Base-by-base conservation (phyloP, 1,284 basidiomycete species). In the Veloboletus limbatus region DNA sequence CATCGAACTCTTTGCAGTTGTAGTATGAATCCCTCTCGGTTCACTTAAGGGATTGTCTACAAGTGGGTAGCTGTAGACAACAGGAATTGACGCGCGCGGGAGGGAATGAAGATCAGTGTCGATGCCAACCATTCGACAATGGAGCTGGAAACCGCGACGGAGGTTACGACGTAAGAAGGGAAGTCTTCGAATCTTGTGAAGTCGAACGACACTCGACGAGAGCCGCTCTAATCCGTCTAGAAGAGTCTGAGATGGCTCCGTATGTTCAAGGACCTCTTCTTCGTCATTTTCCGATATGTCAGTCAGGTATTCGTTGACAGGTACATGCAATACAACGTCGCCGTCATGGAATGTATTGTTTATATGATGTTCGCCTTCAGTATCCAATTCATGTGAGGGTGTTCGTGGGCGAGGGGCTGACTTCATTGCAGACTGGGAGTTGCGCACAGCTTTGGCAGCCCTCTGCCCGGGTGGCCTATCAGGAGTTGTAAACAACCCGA, bases 91-190 rank as follows among this genome's bases (percentile, higher is more conserved):
- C 10, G 32, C 36, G 11, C n/a, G 36, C 1, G 62, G 61, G 6
- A 52, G 54, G 6, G 42, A 38, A 27, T 25, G 47, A 30, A 47
- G 40, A 40, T 35, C 40, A 10, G 43, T 49, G 17, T 52, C 48
- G 32, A 65, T 49, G 28, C 59, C 60, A 20, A 43, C 40, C 21
- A 26, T 42, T 28, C 40, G 44, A 36, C 56, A 82, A 22, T 65
- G 66, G 26, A 52, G 34, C 6, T 51, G 46, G 52, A 82, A 82
- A 2, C 77, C 77, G 7, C 35, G 51, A 7, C 71, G 68, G 13
- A 85, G 54, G 51, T 77, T 78, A 7, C 77, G 73, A 21, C 62
- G 59, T 11, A 81, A 66, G 56, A 83, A 85, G 0, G 82, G 82
- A 3, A 82, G 66, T 36, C 61, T 67, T 13, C 43, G 49, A 36